phyloP scores from a whole-genome alignment of 2,329 filamentous ascomycete species.

The Phialophora expanda region DNA sequence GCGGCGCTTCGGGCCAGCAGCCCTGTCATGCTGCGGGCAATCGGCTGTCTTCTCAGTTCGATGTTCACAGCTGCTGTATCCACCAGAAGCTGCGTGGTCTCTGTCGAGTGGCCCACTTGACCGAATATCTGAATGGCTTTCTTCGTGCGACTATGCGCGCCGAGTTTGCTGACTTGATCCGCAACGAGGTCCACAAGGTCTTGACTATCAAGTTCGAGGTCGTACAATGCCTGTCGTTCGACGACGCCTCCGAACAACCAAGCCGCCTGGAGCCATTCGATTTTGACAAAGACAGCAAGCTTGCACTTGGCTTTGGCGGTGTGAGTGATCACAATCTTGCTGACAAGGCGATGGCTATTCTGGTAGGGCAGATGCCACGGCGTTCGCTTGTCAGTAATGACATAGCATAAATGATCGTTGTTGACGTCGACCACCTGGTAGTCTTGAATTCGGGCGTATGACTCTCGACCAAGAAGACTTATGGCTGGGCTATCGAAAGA shows the following conservation, averaged over 20 bases:
- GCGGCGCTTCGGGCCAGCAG: slow-evolving; percentile 74
- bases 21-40: slow-evolving; percentile 64
- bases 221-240: slow-evolving; percentile 71
- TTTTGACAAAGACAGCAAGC: slow-evolving; percentile 81
- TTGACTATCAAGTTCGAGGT: slow-evolving; percentile 59
- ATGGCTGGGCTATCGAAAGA: slow-evolving; percentile 74
- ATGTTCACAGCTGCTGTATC: slow-evolving; percentile 55
- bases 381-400: slow-evolving; percentile 66
- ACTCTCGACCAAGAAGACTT: slow-evolving; percentile 66
- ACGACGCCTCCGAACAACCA: slow-evolving; percentile 52
- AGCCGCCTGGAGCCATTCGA: slow-evolving; percentile 80
- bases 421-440: slow-evolving; percentile 84
- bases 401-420: slow-evolving; percentile 75
- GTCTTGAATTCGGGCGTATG: slow-evolving; percentile 71
- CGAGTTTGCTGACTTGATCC: slow-evolving; percentile 55
- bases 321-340: slow-evolving; percentile 92
- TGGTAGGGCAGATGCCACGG: slow-evolving; percentile 87
- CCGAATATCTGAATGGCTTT: slow-evolving; percentile 57
- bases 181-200: slow-evolving; percentile 57
- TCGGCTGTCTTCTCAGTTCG: slow-evolving; percentile 52
- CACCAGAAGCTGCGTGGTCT: slow-evolving; percentile 55
- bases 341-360: slow-evolving; percentile 78
- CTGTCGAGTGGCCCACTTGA: slow-evolving; percentile 52
- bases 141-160: slow-evolving; percentile 54
- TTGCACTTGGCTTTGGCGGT: slow-evolving; percentile 91